Conservation (phyloP, 2,329 filamentous ascomycete species). For the Diaporthe citriasiana region DNA sequence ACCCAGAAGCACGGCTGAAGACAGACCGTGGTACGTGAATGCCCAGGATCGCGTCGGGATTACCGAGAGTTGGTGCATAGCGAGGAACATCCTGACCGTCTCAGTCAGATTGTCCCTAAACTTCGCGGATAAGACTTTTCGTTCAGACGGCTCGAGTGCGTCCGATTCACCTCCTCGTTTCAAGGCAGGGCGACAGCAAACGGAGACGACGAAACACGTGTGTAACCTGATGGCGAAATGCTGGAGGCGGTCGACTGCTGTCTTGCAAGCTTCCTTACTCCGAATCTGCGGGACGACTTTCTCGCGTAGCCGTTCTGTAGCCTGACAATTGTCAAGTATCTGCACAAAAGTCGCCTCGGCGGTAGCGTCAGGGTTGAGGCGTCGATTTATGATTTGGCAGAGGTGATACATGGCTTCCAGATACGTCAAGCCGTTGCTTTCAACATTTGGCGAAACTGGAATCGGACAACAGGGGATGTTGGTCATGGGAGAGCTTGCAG, state of each 20-base stretch:
- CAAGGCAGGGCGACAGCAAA: conserved; percentile 74
- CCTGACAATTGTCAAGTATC: conserved; percentile 71
- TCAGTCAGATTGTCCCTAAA: conserved; percentile 75
- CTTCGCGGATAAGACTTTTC: conserved; percentile 66
- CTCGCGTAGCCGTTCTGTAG: conserved; percentile 65
- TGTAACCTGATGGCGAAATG: conserved; percentile 76
- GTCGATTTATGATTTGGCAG: conserved; percentile 71
- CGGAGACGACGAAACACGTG: conserved; percentile 75
- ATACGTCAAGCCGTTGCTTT: conserved; percentile 67
- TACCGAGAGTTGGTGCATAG: conserved; percentile 77
- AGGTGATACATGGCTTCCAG: conserved; percentile 76
- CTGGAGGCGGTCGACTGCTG: conserved; percentile 73
- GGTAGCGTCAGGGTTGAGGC: conserved; percentile 68
- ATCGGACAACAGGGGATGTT: conserved; percentile 70
- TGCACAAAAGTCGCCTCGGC: conserved; percentile 64
- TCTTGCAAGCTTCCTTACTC: conserved; percentile 74
- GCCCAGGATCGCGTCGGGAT: conserved; percentile 78
- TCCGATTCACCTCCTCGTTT: conserved; percentile 63
- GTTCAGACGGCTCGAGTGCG: conserved; percentile 65
- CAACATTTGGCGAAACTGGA: conserved; percentile 58
- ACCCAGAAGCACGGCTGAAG: conserved; percentile 74
- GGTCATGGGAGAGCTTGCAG: conserved; percentile 70
- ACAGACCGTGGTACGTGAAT: conserved; percentile 77
- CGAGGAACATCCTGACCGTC: conserved; percentile 77
- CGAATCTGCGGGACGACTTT: conserved; percentile 67